Conservation (phyloP, 768 basidiomycete genomes). For the Coprinopsis strossmayeri region DNA sequence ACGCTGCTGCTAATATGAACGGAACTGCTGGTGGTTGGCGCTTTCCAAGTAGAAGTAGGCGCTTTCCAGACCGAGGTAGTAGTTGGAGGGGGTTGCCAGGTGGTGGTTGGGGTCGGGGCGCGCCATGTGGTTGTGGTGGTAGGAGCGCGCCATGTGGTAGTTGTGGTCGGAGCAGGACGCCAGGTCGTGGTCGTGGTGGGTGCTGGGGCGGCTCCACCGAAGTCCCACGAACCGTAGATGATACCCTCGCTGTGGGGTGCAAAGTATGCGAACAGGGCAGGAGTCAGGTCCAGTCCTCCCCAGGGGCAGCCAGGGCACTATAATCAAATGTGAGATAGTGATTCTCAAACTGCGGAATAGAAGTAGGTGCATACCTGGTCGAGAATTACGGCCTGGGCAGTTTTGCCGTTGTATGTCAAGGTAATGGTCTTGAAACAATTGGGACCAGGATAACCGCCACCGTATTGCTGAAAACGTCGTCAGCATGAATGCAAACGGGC, state of each 20-base stretch:
- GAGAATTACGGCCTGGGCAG: constrained; percentile 48
- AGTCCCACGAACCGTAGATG: constrained; percentile 57
- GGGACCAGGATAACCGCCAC: constrained; percentile 55
- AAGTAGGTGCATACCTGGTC: constrained; percentile 45
- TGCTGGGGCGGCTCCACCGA: constrained; percentile 26
- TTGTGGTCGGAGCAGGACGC: constrained; percentile 13
- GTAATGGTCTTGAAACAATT: constrained; percentile 56
- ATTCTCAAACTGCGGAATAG: not conserved
- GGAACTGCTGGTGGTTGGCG: not conserved
- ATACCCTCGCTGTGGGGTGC: constrained; percentile 41
- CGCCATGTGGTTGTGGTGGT: constrained; percentile 21
- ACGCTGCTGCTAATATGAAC: not conserved
- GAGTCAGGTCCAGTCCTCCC: constrained; percentile 62
- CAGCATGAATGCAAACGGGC: not conserved
- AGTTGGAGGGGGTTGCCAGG: constrained; percentile 3
- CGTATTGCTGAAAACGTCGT: constrained; percentile 36
- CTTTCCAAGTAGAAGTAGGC: no score
- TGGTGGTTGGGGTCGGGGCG: not conserved
- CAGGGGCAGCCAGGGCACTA: constrained; percentile 65
- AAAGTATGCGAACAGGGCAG: constrained; percentile 62
- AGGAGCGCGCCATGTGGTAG: not conserved
- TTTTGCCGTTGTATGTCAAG: constrained; percentile 56
- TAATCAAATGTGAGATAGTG: not conserved
- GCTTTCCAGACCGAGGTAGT: not conserved
- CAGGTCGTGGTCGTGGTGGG: constrained; percentile 14